Conservation (phyloP, 148 eudicot species). For the Rhododendron molle region DNA sequence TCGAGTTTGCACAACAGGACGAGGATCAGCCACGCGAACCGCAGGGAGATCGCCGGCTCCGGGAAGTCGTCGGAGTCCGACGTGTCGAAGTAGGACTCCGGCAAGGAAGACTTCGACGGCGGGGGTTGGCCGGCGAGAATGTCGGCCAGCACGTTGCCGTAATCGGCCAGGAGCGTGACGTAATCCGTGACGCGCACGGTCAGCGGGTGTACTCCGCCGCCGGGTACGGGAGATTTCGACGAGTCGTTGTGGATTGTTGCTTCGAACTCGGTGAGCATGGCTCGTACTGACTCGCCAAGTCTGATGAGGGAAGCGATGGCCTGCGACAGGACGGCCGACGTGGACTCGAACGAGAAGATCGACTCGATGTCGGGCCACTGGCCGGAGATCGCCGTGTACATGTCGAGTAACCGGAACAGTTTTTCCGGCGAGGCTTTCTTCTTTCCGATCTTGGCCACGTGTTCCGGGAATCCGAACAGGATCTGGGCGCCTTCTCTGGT, state of each 20-base stretch:
- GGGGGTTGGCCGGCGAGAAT: conserved; percentile 40
- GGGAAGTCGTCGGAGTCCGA: conserved; percentile 28
- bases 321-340: conserved; percentile 31
- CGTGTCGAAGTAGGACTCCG: conserved; percentile 42
- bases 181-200: conserved; percentile 54
- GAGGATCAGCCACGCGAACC: conserved; percentile 61
- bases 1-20: conserved; percentile 64
- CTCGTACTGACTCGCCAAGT: conserved; percentile 37
- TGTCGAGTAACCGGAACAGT: conserved; percentile 53
- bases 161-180: conserved; percentile 42
- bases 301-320: conserved; percentile 29
- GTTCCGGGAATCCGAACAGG: conserved; percentile 40
- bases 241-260: conserved; percentile 40
- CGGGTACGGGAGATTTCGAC: conserved; percentile 32
- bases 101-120: conserved; percentile 28
- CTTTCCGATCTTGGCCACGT: conserved; percentile 26
- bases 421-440: conserved; percentile 41
- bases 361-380: conserved; percentile 40
- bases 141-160: conserved; percentile 35
- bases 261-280: conserved; percentile 50
- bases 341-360: conserved; percentile 49
- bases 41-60: conserved; percentile 25
- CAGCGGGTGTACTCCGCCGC: conserved; percentile 56
- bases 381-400: conserved; percentile 44
- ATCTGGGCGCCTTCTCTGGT: conserved; percentile 34